These are phyloP conservation scores for Penicillium samsonianum DNA, from an alignment of 495 filamentous ascomycete species.

Conservation along the genomic window DNA sequence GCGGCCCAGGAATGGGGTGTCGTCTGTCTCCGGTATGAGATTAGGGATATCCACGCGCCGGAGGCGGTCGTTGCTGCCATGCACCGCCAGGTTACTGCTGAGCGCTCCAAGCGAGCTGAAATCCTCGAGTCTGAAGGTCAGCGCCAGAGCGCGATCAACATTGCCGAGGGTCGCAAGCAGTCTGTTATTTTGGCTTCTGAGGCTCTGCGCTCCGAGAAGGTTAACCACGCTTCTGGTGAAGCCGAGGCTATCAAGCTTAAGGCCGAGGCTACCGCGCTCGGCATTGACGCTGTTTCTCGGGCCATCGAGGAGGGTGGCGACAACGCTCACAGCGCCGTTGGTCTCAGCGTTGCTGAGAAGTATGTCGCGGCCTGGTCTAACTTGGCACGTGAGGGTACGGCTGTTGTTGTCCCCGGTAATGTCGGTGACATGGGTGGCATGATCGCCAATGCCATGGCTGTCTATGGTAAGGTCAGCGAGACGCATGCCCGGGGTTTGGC, in stretches of 20 bases:
- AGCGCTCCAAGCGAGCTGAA: slow-evolving; percentile 94
- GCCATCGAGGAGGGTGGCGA: slow-evolving; percentile 69
- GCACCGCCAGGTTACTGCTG: slow-evolving; percentile 96
- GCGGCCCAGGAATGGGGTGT: slow-evolving; percentile 96
- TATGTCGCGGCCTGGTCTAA: slow-evolving; percentile 95
- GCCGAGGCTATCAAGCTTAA: slow-evolving; percentile 87
- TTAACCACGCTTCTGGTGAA: slow-evolving; percentile 89
- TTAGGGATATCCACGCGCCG: slow-evolving; percentile 95
- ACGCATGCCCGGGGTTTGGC: slow-evolving; percentile 73
- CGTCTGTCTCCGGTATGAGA: slow-evolving; percentile 94
- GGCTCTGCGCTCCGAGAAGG: slow-evolving; percentile 83
- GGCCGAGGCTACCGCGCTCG: slow-evolving; percentile 80
- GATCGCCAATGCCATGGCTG: slow-evolving; percentile 94
- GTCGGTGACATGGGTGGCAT: slow-evolving; percentile 96
- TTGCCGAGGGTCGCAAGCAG: slow-evolving; percentile 95
- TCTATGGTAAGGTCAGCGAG: slow-evolving; percentile 91
- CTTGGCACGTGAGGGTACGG: slow-evolving; percentile 89
- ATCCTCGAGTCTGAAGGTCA: slow-evolving; percentile 96
- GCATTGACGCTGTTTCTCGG: slow-evolving; percentile 81
- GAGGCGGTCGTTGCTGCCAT: slow-evolving; percentile 91
- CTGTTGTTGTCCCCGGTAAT: slow-evolving; percentile 93
- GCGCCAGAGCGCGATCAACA: slow-evolving; percentile 95
- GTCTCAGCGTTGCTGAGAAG: slow-evolving; percentile 89
- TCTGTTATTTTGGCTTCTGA: slow-evolving; percentile 93
- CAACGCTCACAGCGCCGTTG: slow-evolving; percentile 77